Conservation (phyloP, 2,329 filamentous ascomycete genomes). For the Claviceps cyperi region DNA sequence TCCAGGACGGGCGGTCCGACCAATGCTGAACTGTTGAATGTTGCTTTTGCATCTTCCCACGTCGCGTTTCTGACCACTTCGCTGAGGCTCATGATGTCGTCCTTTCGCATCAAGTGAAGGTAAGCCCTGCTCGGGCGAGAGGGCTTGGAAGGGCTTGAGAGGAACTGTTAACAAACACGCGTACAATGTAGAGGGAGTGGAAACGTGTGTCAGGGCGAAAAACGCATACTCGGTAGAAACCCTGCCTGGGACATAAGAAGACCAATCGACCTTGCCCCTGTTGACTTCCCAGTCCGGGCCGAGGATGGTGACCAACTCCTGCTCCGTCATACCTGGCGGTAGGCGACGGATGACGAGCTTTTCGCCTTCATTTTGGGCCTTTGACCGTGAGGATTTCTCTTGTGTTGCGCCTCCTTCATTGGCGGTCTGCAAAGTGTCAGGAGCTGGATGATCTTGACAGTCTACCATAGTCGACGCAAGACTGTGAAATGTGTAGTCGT, state of each 20-base stretch:
- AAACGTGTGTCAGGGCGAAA: neutral
- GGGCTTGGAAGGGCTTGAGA: constrained; percentile 60
- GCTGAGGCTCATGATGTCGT: constrained; percentile 51
- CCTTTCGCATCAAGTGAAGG: constrained; percentile 61
- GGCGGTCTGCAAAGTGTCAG: constrained; percentile 5
- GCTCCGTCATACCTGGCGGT: constrained; percentile 68
- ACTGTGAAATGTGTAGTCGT: constrained; percentile 1
- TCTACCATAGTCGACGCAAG: neutral
- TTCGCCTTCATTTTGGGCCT: constrained; percentile 38
- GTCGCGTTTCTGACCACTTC: constrained; percentile 52
- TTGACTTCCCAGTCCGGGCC: constrained; percentile 71
- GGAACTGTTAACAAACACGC: constrained; percentile 5
- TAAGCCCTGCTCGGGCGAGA: constrained; percentile 72
- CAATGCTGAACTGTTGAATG: constrained; percentile 55
- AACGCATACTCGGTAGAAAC: constrained; percentile 63
- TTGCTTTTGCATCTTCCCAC: constrained; percentile 74
- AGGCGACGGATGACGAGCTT: constrained; percentile 78
- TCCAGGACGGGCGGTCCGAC: constrained; percentile 69
- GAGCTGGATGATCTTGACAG: neutral
- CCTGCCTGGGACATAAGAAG: constrained; percentile 52
- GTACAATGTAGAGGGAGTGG: neutral
- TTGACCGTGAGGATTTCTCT: constrained; percentile 16
- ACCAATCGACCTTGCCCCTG: constrained; percentile 76
- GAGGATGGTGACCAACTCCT: constrained; percentile 58
- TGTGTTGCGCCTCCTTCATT: constrained; percentile 15